Percentiles rank a stretch among this genome's conserved stretches.
These are phyloP conservation scores for Lactarius akahatsu DNA, from an alignment of 768 basidiomycete species.

Conservation along the genomic window DNA sequence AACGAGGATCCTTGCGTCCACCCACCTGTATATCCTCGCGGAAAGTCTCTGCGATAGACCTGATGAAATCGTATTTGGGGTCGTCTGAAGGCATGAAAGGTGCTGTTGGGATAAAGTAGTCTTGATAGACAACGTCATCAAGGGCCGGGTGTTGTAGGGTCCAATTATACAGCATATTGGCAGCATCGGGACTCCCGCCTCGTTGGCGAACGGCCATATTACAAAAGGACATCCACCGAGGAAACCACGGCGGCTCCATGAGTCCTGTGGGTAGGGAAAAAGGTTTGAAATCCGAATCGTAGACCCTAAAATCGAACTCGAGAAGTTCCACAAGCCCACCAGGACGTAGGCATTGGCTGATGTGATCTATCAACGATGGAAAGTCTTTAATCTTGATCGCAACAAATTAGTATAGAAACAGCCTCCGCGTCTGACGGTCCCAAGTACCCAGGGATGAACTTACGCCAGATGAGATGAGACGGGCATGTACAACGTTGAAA, in stretches of 20 bases:
- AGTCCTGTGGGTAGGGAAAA: slow-evolving; percentile 45
- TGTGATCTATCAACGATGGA: slow-evolving; percentile 59
- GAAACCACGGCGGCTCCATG: slow-evolving; percentile 54
- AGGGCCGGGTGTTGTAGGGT: slow-evolving; percentile 52
- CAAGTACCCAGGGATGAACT: slow-evolving; percentile 33
- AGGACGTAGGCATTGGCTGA: slow-evolving; percentile 63
- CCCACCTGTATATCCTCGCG: slow-evolving; percentile 58
- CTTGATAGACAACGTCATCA: slow-evolving; percentile 55
- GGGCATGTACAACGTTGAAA: slow-evolving; percentile 74
- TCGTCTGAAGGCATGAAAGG: slow-evolving; percentile 43
- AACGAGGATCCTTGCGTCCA: background rate
- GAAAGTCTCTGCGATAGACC: slow-evolving; percentile 38
- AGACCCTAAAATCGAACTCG: slow-evolving; percentile 70
- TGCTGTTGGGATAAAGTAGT: slow-evolving; percentile 63
- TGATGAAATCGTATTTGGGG: slow-evolving; percentile 33
- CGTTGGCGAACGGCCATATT: slow-evolving; percentile 51
- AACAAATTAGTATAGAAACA: slow-evolving; percentile 9
- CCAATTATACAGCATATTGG: slow-evolving; percentile 56
- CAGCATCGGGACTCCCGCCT: slow-evolving; percentile 66
- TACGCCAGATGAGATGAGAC: slow-evolving; percentile 72
- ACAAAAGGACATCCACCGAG: slow-evolving; percentile 61
- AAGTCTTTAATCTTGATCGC: slow-evolving; percentile 64
- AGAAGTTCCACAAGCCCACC: slow-evolving; percentile 64
- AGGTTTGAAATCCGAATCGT: slow-evolving; percentile 49
- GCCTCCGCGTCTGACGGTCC: slow-evolving; percentile 4